Base-by-base conservation (phyloP, 2,329 filamentous ascomycete species). In the Cercospora brassicicola region DNA sequence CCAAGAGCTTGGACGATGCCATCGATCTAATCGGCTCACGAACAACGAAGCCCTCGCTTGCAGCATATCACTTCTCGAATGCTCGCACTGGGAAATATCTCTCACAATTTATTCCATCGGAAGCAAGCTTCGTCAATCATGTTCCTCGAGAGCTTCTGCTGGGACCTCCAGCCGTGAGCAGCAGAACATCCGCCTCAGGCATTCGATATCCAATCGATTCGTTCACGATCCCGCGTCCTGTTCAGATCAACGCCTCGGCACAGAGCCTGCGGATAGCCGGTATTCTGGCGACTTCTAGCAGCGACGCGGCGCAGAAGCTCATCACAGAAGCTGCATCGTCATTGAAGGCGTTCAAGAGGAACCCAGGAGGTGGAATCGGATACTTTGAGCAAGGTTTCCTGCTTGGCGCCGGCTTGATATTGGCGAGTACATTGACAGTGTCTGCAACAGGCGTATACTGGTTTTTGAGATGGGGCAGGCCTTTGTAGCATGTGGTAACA, bases 31-130 rank as follows among this genome's bases (percentile, higher is more conserved):
- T 81, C 15, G 55, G 57, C 57, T 59, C 59, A 59, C 39, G 51
- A 56, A 30, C 42, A 6, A 77, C 73, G 11, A 70, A 72, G 64
- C 74, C 72, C 56, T 68, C 65, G 0, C 76, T 83, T 0, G 84
- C 84, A 20, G 79, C 82, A 2, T 88, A 87, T 71, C 79, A 85
- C 69, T 89, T 88, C 73, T 82, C 83, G 9, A 78, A 79, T 23
- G 79, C 83, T 0, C 69, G 79, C 1, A 78, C 84, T 2, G 85
- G 83, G 15, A 90, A 89, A 74, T 90, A 89, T 69, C 79, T 90
- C 4, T 80, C 82, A 7, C 86, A 89, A 70, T 88, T 86, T 75
- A 78, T 89, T 39, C 73, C 80, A 8, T 80, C 86, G 2, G 78
- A 83, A 11, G 74, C 83, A 0, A 83, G 84, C 0, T 86, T 84